phyloP scores from a whole-genome alignment of 2,329 filamentous ascomycete genomes.

The Plenodomus biglobosus region DNA sequence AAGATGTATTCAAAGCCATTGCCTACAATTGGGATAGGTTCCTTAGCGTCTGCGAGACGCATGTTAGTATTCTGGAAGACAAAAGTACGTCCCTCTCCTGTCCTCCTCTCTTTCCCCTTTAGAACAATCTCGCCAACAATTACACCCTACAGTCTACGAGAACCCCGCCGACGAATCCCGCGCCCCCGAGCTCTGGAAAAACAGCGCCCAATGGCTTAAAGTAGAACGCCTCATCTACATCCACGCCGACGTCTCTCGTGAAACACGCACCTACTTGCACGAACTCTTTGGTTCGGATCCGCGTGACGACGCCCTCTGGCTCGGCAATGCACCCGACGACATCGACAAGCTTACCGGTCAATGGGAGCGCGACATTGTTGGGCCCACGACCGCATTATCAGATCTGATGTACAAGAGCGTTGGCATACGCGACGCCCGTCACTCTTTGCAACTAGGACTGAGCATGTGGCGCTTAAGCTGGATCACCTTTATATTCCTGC shows the following conservation, averaged over 20 bases:
- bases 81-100: constrained; percentile 17
- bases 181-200: constrained; percentile 56
- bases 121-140: constrained; percentile 1
- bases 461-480: constrained; percentile 62
- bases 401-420: constrained; percentile 58
- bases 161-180: constrained; percentile 56
- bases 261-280: constrained; percentile 48
- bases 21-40: constrained; percentile 51
- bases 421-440: constrained; percentile 54
- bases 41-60: constrained; percentile 50
- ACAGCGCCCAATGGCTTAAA: constrained; percentile 55
- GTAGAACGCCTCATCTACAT: constrained; percentile 55
- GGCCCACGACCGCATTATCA: constrained; percentile 53
- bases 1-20: constrained; percentile 54
- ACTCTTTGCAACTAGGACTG: constrained; percentile 52
- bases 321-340: constrained; percentile 45
- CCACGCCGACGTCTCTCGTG: constrained; percentile 52
- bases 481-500: constrained; percentile 75
- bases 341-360: constrained; percentile 52
- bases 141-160: constrained; percentile 49
- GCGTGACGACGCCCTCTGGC: constrained; percentile 39
- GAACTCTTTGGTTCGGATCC: constrained; percentile 45
- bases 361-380: constrained; percentile 54
- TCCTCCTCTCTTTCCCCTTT: background rate
- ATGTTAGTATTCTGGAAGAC: constrained; percentile 51